Conservation (phyloP, 345 rosid genomes). For the Hypericum androsaemum region DNA sequence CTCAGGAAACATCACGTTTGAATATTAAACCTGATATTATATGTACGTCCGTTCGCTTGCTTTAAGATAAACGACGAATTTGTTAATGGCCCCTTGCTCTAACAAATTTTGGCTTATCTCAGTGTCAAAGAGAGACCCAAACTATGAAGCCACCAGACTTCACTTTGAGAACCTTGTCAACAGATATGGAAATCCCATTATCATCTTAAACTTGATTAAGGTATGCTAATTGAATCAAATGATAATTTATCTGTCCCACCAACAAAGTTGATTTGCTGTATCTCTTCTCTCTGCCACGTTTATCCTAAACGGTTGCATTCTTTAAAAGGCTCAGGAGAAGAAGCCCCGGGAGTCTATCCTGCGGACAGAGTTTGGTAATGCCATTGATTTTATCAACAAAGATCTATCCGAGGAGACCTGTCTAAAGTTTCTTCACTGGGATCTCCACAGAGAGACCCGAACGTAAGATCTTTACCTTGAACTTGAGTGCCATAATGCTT, state of each 20-base stretch:
- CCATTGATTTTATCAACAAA: slow-evolving; percentile 82
- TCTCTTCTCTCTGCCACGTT: too few relatives aligned
- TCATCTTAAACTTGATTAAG: slow-evolving; percentile 90
- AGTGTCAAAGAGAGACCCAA: slow-evolving; percentile 88
- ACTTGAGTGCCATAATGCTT: not conserved
- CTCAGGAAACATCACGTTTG: slow-evolving; percentile 96
- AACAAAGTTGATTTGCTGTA: too few relatives aligned
- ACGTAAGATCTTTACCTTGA: slow-evolving; percentile 36
- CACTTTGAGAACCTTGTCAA: slow-evolving; percentile 84
- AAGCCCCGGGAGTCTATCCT: slow-evolving; percentile 93
- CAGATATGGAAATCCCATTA: slow-evolving; percentile 93
- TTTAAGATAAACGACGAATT: slow-evolving; percentile 7
- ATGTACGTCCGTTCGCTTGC: slow-evolving; percentile 41
- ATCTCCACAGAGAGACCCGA: slow-evolving; percentile 72
- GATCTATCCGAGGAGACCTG: slow-evolving; percentile 68
- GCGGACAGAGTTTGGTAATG: slow-evolving; percentile 91
- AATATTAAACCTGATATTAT: slow-evolving; percentile 91
- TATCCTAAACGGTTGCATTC: slow-evolving; percentile 4
- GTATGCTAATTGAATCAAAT: slow-evolving; percentile 27
- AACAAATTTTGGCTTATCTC: slow-evolving; percentile 14
- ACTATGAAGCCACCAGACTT: slow-evolving; percentile 83
- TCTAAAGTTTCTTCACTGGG: slow-evolving; percentile 82
- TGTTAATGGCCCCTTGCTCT: slow-evolving; percentile 7
- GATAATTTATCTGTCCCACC: not conserved
- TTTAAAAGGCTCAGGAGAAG: slow-evolving; percentile 51